phyloP scores from a whole-genome alignment of 2,329 filamentous ascomycete species.

The Fusarium penzigii region DNA sequence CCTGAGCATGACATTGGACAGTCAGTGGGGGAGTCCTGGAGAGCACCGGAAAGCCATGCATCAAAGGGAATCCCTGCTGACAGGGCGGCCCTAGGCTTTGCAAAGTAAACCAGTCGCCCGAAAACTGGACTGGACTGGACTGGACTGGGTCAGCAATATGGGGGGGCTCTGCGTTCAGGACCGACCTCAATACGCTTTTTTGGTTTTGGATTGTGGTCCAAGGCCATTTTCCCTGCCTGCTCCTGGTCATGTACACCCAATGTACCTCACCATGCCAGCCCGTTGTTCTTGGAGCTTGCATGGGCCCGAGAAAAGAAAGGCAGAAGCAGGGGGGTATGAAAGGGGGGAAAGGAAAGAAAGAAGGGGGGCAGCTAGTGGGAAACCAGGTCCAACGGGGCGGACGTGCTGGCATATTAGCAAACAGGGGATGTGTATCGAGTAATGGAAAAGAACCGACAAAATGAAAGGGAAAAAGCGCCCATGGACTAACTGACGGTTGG shows the following conservation, averaged over 20 bases:
- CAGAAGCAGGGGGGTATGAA: background rate
- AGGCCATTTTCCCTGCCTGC: too few species aligned
- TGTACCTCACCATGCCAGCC: slow-evolving; percentile 23
- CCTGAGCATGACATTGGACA: slow-evolving; percentile 30
- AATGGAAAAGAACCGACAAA: background rate
- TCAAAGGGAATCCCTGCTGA: slow-evolving; percentile 28
- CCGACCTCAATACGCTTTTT: too few species aligned
- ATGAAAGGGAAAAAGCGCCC: slow-evolving; percentile 10
- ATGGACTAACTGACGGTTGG: slow-evolving; percentile 31
- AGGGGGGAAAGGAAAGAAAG: background rate
- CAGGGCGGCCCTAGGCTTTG: slow-evolving; percentile 29
- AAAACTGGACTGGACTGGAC: background rate
- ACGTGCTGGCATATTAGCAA: background rate
- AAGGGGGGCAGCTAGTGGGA: background rate
- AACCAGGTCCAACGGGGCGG: slow-evolving; percentile 10
- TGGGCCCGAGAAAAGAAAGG: slow-evolving; percentile 8
- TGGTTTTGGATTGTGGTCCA: too few species aligned
- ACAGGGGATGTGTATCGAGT: slow-evolving; percentile 27
- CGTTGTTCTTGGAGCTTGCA: slow-evolving; percentile 17
- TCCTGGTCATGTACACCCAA: slow-evolving; percentile 20
- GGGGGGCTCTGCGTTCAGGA: background rate
- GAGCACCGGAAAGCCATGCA: slow-evolving; percentile 24
- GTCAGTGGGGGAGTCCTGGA: slow-evolving; percentile 26
- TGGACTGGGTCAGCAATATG: slow-evolving; percentile 13
- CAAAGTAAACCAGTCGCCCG: slow-evolving; percentile 18